Evolutionary conservation across 2,329 filamentous ascomycete genomes (phyloP), one percentile per base, ranked within the genome.

Genomic region (Rhynchosporium agropyri): DNA sequence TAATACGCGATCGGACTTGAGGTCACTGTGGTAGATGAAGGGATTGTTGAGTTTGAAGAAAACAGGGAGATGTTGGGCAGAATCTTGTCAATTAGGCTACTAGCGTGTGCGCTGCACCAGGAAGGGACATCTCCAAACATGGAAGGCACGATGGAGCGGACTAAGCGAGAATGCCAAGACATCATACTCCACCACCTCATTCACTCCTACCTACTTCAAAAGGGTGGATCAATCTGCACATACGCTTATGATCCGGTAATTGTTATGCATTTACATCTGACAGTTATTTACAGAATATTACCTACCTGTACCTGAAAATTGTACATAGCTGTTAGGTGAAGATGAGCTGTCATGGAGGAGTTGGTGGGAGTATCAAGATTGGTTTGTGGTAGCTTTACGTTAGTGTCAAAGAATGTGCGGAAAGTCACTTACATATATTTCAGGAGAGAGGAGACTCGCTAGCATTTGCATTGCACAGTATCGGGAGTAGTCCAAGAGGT

Each of bases 121-220:
- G 31, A 42, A 54, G 36, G 36, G 20, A 54, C 20, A n/a, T 6
- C 36, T 54, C 9, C 36, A 54, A 29, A 20, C n/a, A 28, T 40
- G 36, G 51, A 42, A 54, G 36, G 51, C 36, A 54, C 51, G 36
- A 54, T 42, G 36, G 33, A 20, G 13, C 20, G 8, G 40, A 20
- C 5, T 13, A 54, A 54, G 51, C 51, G 51, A 54, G 51, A 28
- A 26, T 20, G 36, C 20, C 33, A 10, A 40, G 33, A 9, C 33
- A 5, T 6, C 33, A 36, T 6, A 10, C 33, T 36, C 9, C 9
- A 42, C 42, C 42, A n/a, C 42, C 12, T 3, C 15, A 12, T n/a
- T 45, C n/a, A 45, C 42, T n/a, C 13, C 42, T n/a, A 45, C 13
- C 42, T 36, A 45, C n/a, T n/a, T 7, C 6, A n/a, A n/a, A 6